phyloP scores from a whole-genome alignment of 202 grass and related monocot species.

The Saccharum hybrid region DNA sequence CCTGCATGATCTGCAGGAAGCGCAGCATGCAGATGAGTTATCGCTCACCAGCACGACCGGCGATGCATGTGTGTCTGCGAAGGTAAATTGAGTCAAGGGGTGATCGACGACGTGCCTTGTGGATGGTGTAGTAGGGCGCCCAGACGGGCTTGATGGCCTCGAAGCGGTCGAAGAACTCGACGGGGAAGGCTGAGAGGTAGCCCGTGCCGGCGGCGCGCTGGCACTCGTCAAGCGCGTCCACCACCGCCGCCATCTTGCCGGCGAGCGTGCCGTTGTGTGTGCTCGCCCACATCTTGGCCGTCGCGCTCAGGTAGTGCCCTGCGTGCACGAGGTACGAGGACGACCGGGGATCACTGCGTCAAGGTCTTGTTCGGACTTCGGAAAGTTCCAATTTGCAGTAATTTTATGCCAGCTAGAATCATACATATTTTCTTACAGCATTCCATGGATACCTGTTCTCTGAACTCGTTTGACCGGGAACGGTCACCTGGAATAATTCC shows the following conservation, averaged over 20 bases:
- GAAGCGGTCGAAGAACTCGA: slow-evolving; percentile 91
- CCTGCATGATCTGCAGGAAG: slow-evolving; percentile 78
- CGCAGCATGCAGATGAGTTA: background rate
- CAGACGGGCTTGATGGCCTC: slow-evolving; percentile 78
- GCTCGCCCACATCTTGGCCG: slow-evolving; percentile 87
- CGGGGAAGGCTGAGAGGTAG: slow-evolving; percentile 97
- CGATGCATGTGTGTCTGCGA: background rate
- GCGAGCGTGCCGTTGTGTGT: slow-evolving; percentile 72
- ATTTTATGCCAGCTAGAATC: no score
- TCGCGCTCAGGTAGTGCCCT: slow-evolving; percentile 92
- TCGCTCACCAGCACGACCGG: no score
- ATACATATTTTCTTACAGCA: no score
- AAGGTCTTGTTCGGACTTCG: no score
- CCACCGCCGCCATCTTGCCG: slow-evolving; percentile 63
- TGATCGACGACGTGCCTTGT: slow-evolving; percentile 56
- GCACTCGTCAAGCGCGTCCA: slow-evolving; percentile 68
- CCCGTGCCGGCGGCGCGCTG: slow-evolving; percentile 69
- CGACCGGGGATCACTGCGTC: background rate
- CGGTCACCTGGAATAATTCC: no score
- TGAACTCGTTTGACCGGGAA: no score
- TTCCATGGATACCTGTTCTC: no score
- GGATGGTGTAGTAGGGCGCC: slow-evolving; percentile 83
- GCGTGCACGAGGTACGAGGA: background rate
- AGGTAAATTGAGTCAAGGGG: background rate
- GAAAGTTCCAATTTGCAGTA: no score